phyloP scores from a whole-genome alignment of 1,284 basidiomycete genomes.

The Sphagnurus paluster region DNA sequence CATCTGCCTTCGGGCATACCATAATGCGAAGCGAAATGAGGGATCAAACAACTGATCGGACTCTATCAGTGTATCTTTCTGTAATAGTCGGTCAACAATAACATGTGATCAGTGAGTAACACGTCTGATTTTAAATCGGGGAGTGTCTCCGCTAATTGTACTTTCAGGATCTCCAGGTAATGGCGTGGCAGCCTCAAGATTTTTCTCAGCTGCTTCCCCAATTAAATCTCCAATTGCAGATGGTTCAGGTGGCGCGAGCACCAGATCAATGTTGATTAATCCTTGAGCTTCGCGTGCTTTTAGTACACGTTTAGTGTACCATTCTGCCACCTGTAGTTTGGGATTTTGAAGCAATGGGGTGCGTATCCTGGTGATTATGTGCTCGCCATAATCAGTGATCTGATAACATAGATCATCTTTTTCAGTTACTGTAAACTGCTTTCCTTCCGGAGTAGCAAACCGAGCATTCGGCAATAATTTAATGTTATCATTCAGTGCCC shows the following conservation, averaged over 20 bases:
- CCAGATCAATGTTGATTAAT: neutral
- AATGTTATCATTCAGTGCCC: conserved; percentile 8
- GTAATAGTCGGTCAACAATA: neutral
- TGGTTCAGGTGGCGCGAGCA: neutral
- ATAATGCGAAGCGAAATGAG: too few relatives aligned
- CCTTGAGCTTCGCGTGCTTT: neutral
- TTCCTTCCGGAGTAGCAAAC: conserved; percentile 4
- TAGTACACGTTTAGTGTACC: conserved; percentile 3
- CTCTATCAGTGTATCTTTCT: neutral
- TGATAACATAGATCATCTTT: conserved; percentile 6
- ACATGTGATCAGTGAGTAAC: too few relatives aligned
- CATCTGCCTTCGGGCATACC: too few relatives aligned
- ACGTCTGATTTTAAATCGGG: too few relatives aligned
- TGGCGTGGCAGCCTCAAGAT: neutral
- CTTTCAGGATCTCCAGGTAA: neutral
- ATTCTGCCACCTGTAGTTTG: conserved; percentile 3
- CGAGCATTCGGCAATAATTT: neutral
- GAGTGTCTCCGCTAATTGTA: neutral
- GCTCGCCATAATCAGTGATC: conserved; percentile 10
- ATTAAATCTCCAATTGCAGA: neutral
- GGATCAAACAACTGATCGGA: too few relatives aligned
- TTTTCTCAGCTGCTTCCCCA: neutral
- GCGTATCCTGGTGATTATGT: conserved; percentile 2
- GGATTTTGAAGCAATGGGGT: neutral
- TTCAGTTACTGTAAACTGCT: conserved; percentile 1